A percentile compares a stretch with the other conserved stretches of the same genome.
These are phyloP conservation scores for Hypoxylon cercidicola DNA, from an alignment of 495 filamentous ascomycete species.

Conservation along the genomic window DNA sequence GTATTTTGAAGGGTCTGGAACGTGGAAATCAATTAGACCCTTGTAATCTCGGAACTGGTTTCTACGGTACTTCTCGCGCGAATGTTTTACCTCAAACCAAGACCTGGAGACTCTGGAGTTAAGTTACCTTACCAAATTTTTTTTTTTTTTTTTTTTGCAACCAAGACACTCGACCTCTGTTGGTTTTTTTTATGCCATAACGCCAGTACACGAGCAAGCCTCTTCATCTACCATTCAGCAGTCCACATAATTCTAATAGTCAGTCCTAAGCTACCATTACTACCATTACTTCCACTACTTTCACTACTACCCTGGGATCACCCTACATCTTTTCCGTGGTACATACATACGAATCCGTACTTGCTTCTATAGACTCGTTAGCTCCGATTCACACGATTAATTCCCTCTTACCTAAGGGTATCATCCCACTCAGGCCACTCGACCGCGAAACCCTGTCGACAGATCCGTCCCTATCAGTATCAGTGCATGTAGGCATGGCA, in stretches of 20 bases:
- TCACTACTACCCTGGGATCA: slow-evolving; percentile 1
- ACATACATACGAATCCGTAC: slow-evolving; percentile 6
- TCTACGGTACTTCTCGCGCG: slow-evolving; percentile 43
- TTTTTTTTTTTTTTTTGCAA: slow-evolving; percentile 1
- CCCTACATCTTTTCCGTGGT: slow-evolving; percentile 5
- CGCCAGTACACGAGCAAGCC: no score
- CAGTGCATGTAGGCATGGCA: slow-evolving; percentile 39
- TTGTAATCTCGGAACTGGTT: slow-evolving; percentile 37
- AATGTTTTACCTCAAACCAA: slow-evolving; percentile 40
- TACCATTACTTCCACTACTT: background rate
- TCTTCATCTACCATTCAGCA: background rate
- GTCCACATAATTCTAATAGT: no score
- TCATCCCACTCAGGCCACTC: slow-evolving; percentile 33
- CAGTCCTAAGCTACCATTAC: background rate
- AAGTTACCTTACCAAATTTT: background rate
- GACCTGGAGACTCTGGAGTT: background rate
- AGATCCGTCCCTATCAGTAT: slow-evolving; percentile 38
- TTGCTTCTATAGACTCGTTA: slow-evolving; percentile 13
- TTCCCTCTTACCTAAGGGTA: slow-evolving; percentile 32
- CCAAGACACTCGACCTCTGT: background rate
- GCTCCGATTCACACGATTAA: slow-evolving; percentile 25
- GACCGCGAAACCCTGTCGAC: slow-evolving; percentile 34
- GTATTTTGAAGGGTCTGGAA: slow-evolving; percentile 38
- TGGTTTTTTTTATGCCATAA: no score
- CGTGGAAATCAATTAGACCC: slow-evolving; percentile 41